phyloP scores from a whole-genome alignment of 2,329 filamentous ascomycete genomes.

The Neospermospora avenae region DNA sequence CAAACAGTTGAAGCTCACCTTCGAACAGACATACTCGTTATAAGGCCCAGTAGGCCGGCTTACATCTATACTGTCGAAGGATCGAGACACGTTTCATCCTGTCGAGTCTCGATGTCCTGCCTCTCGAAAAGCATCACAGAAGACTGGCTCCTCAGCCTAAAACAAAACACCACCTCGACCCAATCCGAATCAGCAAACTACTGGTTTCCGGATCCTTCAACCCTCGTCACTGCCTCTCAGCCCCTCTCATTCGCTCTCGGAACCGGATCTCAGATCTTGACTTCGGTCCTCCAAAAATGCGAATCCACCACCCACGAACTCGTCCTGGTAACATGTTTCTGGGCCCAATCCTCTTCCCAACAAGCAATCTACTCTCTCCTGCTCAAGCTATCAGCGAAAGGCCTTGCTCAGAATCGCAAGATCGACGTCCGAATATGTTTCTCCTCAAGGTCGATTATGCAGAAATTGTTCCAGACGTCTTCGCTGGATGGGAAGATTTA shows the following conservation, averaged over 20 bases:
- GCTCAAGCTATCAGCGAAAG: slow-evolving; percentile 52
- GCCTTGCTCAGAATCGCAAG: slow-evolving; percentile 34
- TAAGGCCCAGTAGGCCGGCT: too few species aligned
- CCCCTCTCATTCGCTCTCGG: slow-evolving; percentile 50
- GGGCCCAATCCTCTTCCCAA: slow-evolving; percentile 64
- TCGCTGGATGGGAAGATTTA: slow-evolving; percentile 61
- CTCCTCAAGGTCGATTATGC: slow-evolving; percentile 67
- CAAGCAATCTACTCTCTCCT: slow-evolving; percentile 56
- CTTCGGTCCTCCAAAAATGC: slow-evolving; percentile 58
- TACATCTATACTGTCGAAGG: too few species aligned
- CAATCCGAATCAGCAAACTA: slow-evolving; percentile 47
- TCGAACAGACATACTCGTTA: too few species aligned
- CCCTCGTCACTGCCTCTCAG: slow-evolving; percentile 47
- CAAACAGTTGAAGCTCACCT: too few species aligned
- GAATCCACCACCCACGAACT: slow-evolving; percentile 59
- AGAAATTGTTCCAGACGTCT: slow-evolving; percentile 73
- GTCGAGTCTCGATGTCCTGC: background rate
- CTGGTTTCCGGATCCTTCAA: slow-evolving; percentile 42
- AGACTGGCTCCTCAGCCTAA: slow-evolving; percentile 18
- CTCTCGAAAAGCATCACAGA: slow-evolving; percentile 9
- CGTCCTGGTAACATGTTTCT: slow-evolving; percentile 79
- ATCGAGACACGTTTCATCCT: background rate
- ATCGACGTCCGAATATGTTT: slow-evolving; percentile 63
- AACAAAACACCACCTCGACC: slow-evolving; percentile 9
- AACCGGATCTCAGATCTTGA: slow-evolving; percentile 53